These are phyloP conservation scores for Fusarium compactum DNA, from an alignment of 2,329 filamentous ascomycete genomes.

Conservation along the genomic window DNA sequence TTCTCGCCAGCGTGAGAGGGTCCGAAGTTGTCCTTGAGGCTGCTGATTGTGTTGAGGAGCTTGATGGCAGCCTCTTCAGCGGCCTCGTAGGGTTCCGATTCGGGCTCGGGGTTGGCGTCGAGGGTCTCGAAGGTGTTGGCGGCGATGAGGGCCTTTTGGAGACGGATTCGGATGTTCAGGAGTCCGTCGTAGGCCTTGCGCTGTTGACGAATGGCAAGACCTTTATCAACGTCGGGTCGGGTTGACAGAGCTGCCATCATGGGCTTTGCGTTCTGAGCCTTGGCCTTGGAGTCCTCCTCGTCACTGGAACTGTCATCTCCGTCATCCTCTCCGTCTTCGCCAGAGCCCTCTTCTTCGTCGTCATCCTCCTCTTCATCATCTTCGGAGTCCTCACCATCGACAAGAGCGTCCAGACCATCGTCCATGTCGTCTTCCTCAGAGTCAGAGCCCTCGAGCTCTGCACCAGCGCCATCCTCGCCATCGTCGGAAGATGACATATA, in stretches of 20 bases:
- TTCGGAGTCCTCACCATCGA: conserved; percentile 51
- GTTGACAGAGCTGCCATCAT: conserved; percentile 49
- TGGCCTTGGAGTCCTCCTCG: conserved; percentile 47
- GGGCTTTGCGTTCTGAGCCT: conserved; percentile 51
- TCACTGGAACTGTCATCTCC: conserved; percentile 55
- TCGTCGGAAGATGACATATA: conserved; percentile 65
- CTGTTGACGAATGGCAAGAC: conserved; percentile 86
- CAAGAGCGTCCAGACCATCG: conserved; percentile 53
- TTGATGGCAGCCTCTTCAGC: conserved; percentile 88
- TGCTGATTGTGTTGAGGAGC: conserved; percentile 84
- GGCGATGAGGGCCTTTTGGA: conserved; percentile 90
- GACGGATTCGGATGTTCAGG: conserved; percentile 88
- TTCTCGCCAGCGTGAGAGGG: conserved; percentile 69
- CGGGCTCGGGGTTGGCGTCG: conserved; percentile 54
- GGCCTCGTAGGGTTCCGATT: conserved; percentile 71
- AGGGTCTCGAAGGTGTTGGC: conserved; percentile 77
- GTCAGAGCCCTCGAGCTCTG: conserved; percentile 54
- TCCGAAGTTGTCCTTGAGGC: conserved; percentile 72
- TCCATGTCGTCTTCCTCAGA: conserved; percentile 55
- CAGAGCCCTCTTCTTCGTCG: conserved; percentile 53
- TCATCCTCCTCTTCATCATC: conserved; percentile 54
- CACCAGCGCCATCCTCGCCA: conserved; percentile 54
- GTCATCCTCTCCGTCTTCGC: conserved; percentile 53
- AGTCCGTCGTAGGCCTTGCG: conserved; percentile 88
- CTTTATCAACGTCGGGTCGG: conserved; percentile 79